Conservation (phyloP, 2,329 filamentous ascomycete genomes). For the Phoma sp. region DNA sequence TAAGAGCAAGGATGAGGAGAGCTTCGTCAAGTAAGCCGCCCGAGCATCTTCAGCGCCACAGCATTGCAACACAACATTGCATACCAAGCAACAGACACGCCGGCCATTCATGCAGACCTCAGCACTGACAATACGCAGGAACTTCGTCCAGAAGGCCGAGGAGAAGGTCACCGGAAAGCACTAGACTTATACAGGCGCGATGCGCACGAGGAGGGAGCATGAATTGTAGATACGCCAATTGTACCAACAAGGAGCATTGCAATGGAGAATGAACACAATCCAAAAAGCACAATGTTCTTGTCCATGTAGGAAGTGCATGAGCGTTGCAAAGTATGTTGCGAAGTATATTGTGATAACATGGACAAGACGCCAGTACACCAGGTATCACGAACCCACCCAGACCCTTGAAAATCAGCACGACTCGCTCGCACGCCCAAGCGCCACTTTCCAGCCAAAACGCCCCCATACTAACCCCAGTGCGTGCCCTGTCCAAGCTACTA, state of each 20-base stretch:
- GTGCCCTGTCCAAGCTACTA: conserved; percentile 1
- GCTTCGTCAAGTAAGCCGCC: conserved; percentile 69
- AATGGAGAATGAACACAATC: conserved; percentile 8
- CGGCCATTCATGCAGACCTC: not conserved
- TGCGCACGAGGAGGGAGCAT: conserved; percentile 21
- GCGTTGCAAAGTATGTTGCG: not conserved
- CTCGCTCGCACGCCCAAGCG: not conserved
- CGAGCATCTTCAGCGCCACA: not conserved
- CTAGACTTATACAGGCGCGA: conserved; percentile 16
- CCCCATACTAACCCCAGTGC: too few species aligned
- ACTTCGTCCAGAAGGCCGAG: conserved; percentile 49
- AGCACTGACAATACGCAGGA: conserved; percentile 29
- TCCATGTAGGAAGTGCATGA: not conserved
- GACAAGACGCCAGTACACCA: not conserved
- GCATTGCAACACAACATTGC: not conserved
- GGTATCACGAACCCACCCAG: not conserved
- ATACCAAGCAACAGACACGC: conserved; percentile 7
- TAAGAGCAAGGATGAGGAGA: conserved; percentile 71
- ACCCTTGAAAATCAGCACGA: not conserved
- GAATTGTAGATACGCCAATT: conserved; percentile 45
- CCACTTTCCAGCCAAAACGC: not conserved
- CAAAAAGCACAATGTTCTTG: too few species aligned
- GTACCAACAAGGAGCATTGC: conserved; percentile 37
- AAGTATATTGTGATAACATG: not conserved
- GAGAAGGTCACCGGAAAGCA: conserved; percentile 37